A percentile compares a stretch with the other conserved stretches of the same genome.
Conservation (phyloP, 805 yeast species). For the Metschnikowia hibisci region DNA sequence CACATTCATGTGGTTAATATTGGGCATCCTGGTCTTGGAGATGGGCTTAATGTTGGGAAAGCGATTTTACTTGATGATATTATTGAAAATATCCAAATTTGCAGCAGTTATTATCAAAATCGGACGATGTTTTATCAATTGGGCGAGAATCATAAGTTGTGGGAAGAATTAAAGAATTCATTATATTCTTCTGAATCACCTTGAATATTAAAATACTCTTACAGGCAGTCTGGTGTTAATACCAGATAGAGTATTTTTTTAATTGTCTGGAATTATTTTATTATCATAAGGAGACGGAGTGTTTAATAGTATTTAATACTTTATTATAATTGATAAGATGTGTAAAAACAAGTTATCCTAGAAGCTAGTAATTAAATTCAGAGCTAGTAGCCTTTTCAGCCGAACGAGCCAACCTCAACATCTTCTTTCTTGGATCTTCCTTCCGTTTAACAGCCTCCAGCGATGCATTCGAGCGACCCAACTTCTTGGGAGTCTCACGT, state of each 20-base stretch:
- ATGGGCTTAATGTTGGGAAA: conserved; percentile 69
- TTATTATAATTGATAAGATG: too few species aligned
- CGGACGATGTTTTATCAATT: conserved; percentile 61
- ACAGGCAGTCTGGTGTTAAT: too few species aligned
- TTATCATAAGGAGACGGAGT: too few species aligned
- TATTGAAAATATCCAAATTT: conserved; percentile 60
- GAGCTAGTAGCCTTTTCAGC: conserved; percentile 59
- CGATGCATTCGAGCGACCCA: conserved; percentile 46
- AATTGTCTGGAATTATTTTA: too few species aligned
- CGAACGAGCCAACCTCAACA: conserved; percentile 71
- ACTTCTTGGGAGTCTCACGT: conserved; percentile 87
- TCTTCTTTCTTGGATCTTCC: conserved; percentile 66
- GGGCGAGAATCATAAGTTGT: conserved; percentile 76
- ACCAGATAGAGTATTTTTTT: too few species aligned
- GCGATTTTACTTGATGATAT: conserved; percentile 80
- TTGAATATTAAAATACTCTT: too few species aligned
- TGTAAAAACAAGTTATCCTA: too few species aligned
- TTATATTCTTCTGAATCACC: not conserved
- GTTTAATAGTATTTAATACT: too few species aligned
- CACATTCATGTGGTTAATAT: conserved; percentile 87
- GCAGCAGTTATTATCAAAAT: conserved; percentile 55
- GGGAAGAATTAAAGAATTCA: conserved; percentile 33
- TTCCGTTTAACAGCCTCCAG: conserved; percentile 39
- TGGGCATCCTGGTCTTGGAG: conserved; percentile 62
- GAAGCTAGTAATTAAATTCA: conserved; percentile 62